A percentile compares a stretch with the other conserved stretches of the same genome.
Evolutionary conservation across 352 stramenopile species (phyloP).

Genomic region (Aphanomyces euteiches): DNA sequence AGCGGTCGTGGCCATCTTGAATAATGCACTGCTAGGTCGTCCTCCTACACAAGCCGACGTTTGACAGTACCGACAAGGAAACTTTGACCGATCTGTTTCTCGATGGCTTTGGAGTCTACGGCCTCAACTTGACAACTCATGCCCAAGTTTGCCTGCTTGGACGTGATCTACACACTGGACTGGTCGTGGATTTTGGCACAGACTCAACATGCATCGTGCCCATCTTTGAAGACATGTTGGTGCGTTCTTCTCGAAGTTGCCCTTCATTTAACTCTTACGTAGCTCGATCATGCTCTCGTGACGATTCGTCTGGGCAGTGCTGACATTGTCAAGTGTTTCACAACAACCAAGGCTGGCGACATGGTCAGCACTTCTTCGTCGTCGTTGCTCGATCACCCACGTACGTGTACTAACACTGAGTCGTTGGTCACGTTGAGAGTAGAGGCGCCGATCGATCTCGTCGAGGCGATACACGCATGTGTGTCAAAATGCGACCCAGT

Average conservation of each 20-base stretch:
- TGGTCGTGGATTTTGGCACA: conserved; percentile 21
- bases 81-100: background rate
- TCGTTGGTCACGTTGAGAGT: too few relatives aligned
- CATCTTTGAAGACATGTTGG: conserved; percentile 30
- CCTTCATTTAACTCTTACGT: background rate
- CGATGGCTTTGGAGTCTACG: background rate
- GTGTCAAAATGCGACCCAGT: background rate
- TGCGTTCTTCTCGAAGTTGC: background rate
- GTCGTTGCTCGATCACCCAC: too few relatives aligned
- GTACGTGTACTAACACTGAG: too few relatives aligned
- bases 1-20: too few relatives aligned
- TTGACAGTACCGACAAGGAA: conserved; percentile 15
- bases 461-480: background rate
- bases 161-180: conserved; percentile 2
- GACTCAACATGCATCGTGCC: conserved; percentile 13
- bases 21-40: conserved; percentile 1
- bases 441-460: background rate
- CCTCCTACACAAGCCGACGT: conserved; percentile 14
- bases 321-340: background rate
- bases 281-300: conserved; percentile 26
- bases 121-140: conserved; percentile 22
- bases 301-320: background rate
- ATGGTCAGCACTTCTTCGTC: too few relatives aligned
- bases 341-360: too few relatives aligned
- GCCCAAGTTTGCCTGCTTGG: conserved; percentile 13